Evolutionary conservation across 1,284 basidiomycete genomes (phyloP), one percentile per base, ranked within the genome.

Genomic region (Irpex sp.): DNA sequence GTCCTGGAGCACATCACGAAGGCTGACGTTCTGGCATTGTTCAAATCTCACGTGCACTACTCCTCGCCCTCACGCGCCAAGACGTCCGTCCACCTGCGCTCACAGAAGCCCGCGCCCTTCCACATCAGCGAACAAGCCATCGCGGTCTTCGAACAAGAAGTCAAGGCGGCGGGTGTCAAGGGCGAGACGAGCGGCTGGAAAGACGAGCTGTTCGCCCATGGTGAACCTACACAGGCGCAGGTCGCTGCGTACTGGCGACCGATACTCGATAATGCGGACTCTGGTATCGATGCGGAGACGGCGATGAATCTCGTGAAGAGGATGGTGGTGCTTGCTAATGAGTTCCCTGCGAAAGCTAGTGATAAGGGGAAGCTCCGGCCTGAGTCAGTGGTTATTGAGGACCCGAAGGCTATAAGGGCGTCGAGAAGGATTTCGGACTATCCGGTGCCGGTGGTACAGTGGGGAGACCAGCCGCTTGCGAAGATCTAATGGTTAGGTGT

Each of bases 61-160:
- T 84, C 83, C 0, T 93, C 92, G 0, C 67, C 80, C 36, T 82
- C 79, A 2, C 86, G 94, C 51, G 81, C 88, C 44, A 97, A 97
- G 75, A 76, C 97, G 34, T 93, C 94, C 0, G 78, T 94, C 15
- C 95, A 97, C 70, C 78, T 94, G 74, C 78, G 81, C 57, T 93
- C 94, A 4, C 87, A 88, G 70, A 89, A 86, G 71, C 79, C 84
- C 3, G 80, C 76, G 6, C 75, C 81, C 4, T 81, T 80, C 68
- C 86, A 85, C 67, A 85, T 96, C 73, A 92, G 89, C 71, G 70
- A 78, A 4, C 80, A 82, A 2, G 91, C 92, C 4, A 84, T 87
- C 38, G 80, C 85, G 65, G 87, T 84, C 4, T 89, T 95, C 67
- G 81, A 87, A 65, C 74, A 71, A 31, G 75, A 82, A 9, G 79